These are phyloP conservation scores for Solanum chacoense DNA, from an alignment of 305 asterid genomes.

Conservation along the genomic window DNA sequence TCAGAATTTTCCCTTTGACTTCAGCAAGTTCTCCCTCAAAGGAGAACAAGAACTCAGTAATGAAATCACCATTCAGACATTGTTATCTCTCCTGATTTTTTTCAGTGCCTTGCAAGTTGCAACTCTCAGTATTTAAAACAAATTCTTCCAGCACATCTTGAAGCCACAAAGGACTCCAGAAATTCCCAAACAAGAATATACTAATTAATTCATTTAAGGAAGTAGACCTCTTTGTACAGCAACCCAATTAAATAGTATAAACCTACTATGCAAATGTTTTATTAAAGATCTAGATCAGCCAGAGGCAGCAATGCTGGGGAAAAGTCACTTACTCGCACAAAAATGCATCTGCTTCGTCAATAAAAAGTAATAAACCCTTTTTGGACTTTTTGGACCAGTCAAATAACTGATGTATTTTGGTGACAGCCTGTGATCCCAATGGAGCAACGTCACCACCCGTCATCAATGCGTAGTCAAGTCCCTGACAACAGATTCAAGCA, in stretches of 20 bases:
- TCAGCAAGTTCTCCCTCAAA: background rate
- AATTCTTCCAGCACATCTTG: background rate
- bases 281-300: background rate
- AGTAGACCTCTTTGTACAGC: background rate
- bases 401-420: slow-evolving; percentile 89
- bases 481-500: slow-evolving; percentile 36
- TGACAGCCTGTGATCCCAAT: slow-evolving; percentile 91
- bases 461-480: slow-evolving; percentile 96
- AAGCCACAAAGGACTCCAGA: background rate
- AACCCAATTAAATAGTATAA: background rate
- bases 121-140: background rate
- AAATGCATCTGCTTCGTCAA: slow-evolving; percentile 98
- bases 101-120: background rate
- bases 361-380: slow-evolving; percentile 82
- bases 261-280: background rate
- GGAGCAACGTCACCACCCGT: slow-evolving; percentile 99
- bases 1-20: background rate
- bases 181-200: background rate
- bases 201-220: background rate
- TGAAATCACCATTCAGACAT: background rate
- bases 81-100: background rate
- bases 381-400: slow-evolving; percentile 97
- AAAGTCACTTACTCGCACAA: slow-evolving; percentile 81
- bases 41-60: background rate
- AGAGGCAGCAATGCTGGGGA: background rate